These are phyloP conservation scores for Shiraia bambusicola DNA, from an alignment of 2,329 filamentous ascomycete species.

Conservation along the genomic window DNA sequence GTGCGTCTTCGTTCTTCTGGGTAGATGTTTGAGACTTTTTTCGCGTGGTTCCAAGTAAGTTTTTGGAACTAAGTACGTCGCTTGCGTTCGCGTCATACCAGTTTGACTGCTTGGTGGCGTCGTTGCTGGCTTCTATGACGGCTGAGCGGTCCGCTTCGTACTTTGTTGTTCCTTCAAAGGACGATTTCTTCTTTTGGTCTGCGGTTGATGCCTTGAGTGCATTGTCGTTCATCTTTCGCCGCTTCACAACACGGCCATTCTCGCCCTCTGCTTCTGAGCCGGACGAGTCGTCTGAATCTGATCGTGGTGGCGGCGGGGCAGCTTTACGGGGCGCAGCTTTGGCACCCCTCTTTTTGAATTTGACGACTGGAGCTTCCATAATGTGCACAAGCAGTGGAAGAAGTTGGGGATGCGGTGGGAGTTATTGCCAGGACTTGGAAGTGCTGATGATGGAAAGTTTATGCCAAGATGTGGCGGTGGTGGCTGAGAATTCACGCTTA, in stretches of 20 bases:
- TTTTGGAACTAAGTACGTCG: conserved; percentile 54
- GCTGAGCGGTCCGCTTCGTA: conserved; percentile 63
- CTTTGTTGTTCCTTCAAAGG: conserved; percentile 50
- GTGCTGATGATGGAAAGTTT: conserved; percentile 20
- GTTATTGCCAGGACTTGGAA: background rate
- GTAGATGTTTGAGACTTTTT: conserved; percentile 59
- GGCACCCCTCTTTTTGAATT: conserved; percentile 84
- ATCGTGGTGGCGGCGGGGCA: conserved; percentile 70
- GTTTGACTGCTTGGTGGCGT: conserved; percentile 85
- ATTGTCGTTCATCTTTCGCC: conserved; percentile 68
- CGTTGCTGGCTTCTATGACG: conserved; percentile 68
- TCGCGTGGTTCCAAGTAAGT: conserved; percentile 61
- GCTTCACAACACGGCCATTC: conserved; percentile 72
- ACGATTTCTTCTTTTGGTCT: conserved; percentile 51
- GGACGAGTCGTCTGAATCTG: conserved; percentile 60
- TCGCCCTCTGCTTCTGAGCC: conserved; percentile 72
- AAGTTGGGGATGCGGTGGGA: conserved; percentile 1
- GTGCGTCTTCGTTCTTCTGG: conserved; percentile 75
- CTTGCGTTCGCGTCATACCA: conserved; percentile 80
- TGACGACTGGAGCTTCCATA: conserved; percentile 55
- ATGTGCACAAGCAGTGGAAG: conserved; percentile 23
- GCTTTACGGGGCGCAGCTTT: conserved; percentile 82
- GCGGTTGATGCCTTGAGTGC: conserved; percentile 66
- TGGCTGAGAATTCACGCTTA: conserved; percentile 26
- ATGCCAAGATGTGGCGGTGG: conserved; percentile 28